phyloP scores from a whole-genome alignment of 495 filamentous ascomycete genomes.

The Neurospora sp. region DNA sequence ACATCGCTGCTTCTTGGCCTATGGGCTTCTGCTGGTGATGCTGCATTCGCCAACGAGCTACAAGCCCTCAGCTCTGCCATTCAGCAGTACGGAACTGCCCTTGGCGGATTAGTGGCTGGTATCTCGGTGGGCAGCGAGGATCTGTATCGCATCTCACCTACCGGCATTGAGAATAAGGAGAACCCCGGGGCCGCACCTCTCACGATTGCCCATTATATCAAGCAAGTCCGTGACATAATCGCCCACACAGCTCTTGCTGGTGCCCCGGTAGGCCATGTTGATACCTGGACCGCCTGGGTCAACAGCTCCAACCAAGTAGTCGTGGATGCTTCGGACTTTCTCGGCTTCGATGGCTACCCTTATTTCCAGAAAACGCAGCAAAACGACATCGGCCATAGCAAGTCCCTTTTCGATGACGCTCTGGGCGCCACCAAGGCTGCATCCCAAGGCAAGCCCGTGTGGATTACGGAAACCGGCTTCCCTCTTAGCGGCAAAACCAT shows the following conservation, averaged over 20 bases:
- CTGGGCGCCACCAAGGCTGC: conserved; percentile 46
- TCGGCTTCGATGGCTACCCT: conserved; percentile 69
- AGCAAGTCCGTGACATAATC: conserved; percentile 49
- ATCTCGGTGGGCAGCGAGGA: conserved; percentile 90
- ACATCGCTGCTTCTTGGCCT: conserved; percentile 67
- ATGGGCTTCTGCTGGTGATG: conserved; percentile 62
- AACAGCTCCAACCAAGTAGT: conserved; percentile 63
- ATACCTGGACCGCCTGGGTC: conserved; percentile 85
- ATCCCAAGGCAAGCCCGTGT: conserved; percentile 59
- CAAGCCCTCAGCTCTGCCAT: conserved; percentile 56
- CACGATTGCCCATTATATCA: conserved; percentile 54
- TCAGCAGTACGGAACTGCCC: conserved; percentile 46
- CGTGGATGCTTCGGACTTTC: conserved; percentile 59
- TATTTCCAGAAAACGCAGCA: conserved; percentile 57
- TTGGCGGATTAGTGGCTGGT: conserved; percentile 60
- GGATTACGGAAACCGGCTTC: conserved; percentile 89
- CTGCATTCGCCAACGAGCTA: conserved; percentile 56
- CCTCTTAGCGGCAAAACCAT: conserved; percentile 56
- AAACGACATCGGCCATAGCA: conserved; percentile 56
- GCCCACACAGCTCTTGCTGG: conserved; percentile 44
- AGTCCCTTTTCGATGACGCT: conserved; percentile 52
- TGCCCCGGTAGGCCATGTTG: conserved; percentile 70
- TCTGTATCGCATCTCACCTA: conserved; percentile 68
- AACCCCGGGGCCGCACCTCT: conserved; percentile 46
- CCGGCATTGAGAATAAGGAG: conserved; percentile 31